Evolutionary conservation across 805 yeast genomes (phyloP), one percentile per base, ranked within the genome.

Genomic region (Spathaspora passalidarum): DNA sequence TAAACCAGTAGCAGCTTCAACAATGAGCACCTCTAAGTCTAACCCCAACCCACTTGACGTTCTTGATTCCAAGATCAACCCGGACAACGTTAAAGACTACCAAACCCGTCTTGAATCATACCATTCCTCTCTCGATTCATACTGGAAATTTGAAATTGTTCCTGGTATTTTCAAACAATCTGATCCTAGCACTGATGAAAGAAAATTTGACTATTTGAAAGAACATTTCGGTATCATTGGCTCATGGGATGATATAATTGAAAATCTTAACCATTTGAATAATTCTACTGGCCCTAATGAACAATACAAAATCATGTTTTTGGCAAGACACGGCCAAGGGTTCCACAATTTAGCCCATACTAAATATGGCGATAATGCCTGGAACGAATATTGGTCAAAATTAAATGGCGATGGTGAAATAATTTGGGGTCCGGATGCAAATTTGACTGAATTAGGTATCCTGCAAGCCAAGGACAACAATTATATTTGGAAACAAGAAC

Each of bases 311-410:
- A 53, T 78, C 9, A 57, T 78, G 34, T 70, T 70, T 48, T 62
- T 76, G 29, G 80, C 77, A 4, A 67, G 82, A 43, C 82, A 78
- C 49, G 82, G 81, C 4, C 79, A 78, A 50, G 82, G 82, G 1
- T 76, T 54, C 54, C 82, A 78, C 54, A 78, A 78, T 53, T 56
- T 65, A 45, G 79, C 77, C 21, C 74, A 75, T 52, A 42, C 62
- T 14, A 63, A 62, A 42, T 77, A 77, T 53, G 82, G 81, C 13
- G 65, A 69, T 29, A 57, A 64, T 29, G 69, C 54, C 11, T 76
- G 80, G 80, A 69, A 75, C 46, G 65, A 63, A 38, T 56, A 72
- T 49, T 77, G 79, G 78, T 65, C 73, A 38, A 62, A 61, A 36
- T 46, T 65, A 25, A 59, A 64, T 38, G 78, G 79, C 2, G 78